Evolutionary conservation across 306 rosid species (phyloP).

Genomic region (Acacia melanoxylon): DNA sequence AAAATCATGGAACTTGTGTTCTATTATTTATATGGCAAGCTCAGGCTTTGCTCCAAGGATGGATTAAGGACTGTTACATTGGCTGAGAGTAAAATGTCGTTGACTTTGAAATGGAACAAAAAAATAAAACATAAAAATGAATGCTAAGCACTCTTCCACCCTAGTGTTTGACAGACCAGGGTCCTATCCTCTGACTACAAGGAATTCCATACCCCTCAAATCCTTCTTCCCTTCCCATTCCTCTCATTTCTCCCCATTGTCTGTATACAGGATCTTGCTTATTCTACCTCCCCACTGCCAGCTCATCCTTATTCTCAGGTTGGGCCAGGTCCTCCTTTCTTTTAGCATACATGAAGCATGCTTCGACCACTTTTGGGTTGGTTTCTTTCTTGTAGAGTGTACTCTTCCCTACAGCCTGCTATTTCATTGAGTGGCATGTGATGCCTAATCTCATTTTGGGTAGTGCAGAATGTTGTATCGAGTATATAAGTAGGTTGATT

Average conservation of each 20-base stretch:
- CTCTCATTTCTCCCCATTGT: not conserved
- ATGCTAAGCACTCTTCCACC: not conserved
- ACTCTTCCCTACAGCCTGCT: not conserved
- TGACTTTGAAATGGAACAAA: not conserved
- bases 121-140: not conserved
- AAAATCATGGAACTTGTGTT: not conserved
- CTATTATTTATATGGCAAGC: not conserved
- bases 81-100: not conserved
- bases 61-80: not conserved
- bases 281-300: not conserved
- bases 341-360: not conserved
- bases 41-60: not conserved
- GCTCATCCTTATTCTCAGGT: too few species aligned
- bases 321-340: too few species aligned
- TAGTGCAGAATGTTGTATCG: not conserved
- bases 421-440: not conserved
- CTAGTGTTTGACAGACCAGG: not conserved
- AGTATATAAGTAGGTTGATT: not conserved
- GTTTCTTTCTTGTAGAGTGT: not conserved
- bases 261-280: not conserved
- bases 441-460: not conserved
- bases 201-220: not conserved
- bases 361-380: not conserved
- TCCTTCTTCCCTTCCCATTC: not conserved
- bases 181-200: not conserved